These are phyloP conservation scores for Talaromyces proteolyticus DNA, from an alignment of 495 filamentous ascomycete genomes.

Conservation along the genomic window DNA sequence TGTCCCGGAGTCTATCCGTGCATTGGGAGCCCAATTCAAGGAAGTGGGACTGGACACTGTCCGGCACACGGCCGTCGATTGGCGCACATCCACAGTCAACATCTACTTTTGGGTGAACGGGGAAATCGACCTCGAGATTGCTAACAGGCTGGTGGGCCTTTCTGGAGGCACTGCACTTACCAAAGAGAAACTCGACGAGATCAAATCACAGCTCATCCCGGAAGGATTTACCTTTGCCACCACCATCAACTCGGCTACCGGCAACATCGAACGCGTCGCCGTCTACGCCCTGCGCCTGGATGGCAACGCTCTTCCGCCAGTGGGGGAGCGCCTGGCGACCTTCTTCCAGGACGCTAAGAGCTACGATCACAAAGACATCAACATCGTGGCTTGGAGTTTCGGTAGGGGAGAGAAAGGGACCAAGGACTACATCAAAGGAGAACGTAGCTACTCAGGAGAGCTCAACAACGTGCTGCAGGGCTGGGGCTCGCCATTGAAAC, in stretches of 20 bases:
- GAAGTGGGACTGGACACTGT: conserved; percentile 1
- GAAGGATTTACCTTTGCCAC: conserved; percentile 6
- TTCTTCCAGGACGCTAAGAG: conserved; percentile 7
- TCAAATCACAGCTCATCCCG: not conserved
- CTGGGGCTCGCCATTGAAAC: conserved; percentile 4
- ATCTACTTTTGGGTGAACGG: conserved; percentile 8
- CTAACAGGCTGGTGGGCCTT: not conserved
- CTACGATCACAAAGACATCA: conserved; percentile 5
- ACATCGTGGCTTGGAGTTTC: conserved; percentile 11
- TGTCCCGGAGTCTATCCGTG: conserved; percentile 3
- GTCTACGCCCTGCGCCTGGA: conserved; percentile 9
- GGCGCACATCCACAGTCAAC: conserved; percentile 5
- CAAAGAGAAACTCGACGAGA: not conserved
- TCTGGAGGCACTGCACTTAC: conserved; percentile 1
- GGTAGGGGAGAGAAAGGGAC: not conserved
- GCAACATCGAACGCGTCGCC: conserved; percentile 9
- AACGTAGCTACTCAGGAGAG: conserved; percentile 10
- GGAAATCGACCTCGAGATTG: not conserved
- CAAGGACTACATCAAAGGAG: conserved; percentile 10
- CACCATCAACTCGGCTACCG: conserved; percentile 6
- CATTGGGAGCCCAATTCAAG: conserved; percentile 1
- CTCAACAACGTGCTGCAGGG: conserved; percentile 4
- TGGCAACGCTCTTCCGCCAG: not conserved
- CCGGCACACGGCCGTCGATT: conserved; percentile 8
- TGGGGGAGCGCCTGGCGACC: conserved; percentile 6